Conservation (phyloP, 305 asterid species). For the Solanum hybrid region DNA sequence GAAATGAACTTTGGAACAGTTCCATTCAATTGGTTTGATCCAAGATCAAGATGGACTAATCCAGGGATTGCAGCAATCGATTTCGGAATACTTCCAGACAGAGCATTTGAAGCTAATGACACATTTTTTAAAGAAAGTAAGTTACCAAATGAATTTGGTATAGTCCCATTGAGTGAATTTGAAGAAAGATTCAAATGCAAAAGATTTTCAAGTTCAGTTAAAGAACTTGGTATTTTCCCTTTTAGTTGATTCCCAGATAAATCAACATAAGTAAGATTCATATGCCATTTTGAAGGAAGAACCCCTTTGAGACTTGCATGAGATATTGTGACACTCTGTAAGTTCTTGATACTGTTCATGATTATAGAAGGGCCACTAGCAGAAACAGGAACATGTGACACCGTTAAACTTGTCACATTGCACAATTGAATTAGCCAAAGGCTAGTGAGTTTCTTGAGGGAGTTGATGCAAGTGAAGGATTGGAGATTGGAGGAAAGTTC, state of each 20-base stretch:
- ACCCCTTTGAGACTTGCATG: conserved; percentile 54
- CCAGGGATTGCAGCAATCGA: conserved; percentile 49
- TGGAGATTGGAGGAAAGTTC: conserved; percentile 50
- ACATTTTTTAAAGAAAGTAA: conserved; percentile 43
- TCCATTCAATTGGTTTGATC: conserved; percentile 74
- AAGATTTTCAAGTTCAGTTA: conserved; percentile 56
- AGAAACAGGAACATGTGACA: conserved; percentile 35
- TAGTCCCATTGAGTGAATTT: conserved; percentile 53
- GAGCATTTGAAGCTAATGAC: conserved; percentile 50
- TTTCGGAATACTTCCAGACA: conserved; percentile 67
- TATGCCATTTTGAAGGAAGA: conserved; percentile 59
- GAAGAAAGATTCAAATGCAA: conserved; percentile 57
- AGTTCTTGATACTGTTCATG: conserved; percentile 32
- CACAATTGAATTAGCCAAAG: conserved; percentile 51
- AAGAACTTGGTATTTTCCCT: conserved; percentile 58
- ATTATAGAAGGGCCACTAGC: conserved; percentile 59
- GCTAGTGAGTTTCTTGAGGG: conserved; percentile 65
- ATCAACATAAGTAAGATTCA: conserved; percentile 59
- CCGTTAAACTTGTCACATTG: conserved; percentile 45
- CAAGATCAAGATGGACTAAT: conserved; percentile 71
- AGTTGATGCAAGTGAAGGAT: conserved; percentile 58
- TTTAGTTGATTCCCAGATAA: conserved; percentile 47
- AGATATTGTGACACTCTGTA: conserved; percentile 47
- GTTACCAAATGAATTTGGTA: conserved; percentile 71
- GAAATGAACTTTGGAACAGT: conserved; percentile 59